phyloP scores from a whole-genome alignment of 768 basidiomycete genomes.

The Lactarius sanguifluus region DNA sequence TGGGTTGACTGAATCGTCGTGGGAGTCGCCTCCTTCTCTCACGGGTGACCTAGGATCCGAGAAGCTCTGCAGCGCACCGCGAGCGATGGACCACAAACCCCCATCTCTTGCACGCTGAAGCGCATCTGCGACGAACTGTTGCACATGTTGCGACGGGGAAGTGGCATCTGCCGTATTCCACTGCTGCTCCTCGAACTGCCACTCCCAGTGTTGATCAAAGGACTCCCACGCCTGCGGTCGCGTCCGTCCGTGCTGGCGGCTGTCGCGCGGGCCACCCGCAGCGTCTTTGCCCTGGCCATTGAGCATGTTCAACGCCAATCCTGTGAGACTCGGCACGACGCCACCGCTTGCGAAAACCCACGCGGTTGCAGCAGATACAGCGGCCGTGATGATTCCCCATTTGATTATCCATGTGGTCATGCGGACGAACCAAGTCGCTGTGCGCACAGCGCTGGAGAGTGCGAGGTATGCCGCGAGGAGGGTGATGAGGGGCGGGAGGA shows the following conservation, averaged over 20 bases:
- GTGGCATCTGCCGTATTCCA: slow-evolving; percentile 31
- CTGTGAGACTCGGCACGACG: slow-evolving; percentile 42
- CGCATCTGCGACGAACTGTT: slow-evolving; percentile 50
- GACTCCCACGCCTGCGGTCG: slow-evolving; percentile 63
- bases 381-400: slow-evolving; percentile 65
- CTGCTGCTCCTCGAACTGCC: slow-evolving; percentile 48
- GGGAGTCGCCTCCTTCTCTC: neutral
- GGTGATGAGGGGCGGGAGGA: slow-evolving; percentile 73
- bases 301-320: slow-evolving; percentile 40
- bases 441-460: slow-evolving; percentile 74
- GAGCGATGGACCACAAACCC: slow-evolving; percentile 21
- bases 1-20: neutral
- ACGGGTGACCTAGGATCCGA: neutral
- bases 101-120: slow-evolving; percentile 31
- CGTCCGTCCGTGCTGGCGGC: slow-evolving; percentile 28
- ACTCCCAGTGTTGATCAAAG: slow-evolving; percentile 58
- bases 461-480: slow-evolving; percentile 73
- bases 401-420: slow-evolving; percentile 69
- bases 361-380: slow-evolving; percentile 52
- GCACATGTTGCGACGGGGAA: slow-evolving; percentile 39
- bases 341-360: slow-evolving; percentile 49
- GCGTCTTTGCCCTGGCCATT: slow-evolving; percentile 10
- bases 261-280: slow-evolving; percentile 7
- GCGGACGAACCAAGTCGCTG: slow-evolving; percentile 71
- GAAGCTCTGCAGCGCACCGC: slow-evolving; percentile 12